Evolutionary conservation across 441 rosid genomes (phyloP).

Genomic region (Francoa sonchifolia): DNA sequence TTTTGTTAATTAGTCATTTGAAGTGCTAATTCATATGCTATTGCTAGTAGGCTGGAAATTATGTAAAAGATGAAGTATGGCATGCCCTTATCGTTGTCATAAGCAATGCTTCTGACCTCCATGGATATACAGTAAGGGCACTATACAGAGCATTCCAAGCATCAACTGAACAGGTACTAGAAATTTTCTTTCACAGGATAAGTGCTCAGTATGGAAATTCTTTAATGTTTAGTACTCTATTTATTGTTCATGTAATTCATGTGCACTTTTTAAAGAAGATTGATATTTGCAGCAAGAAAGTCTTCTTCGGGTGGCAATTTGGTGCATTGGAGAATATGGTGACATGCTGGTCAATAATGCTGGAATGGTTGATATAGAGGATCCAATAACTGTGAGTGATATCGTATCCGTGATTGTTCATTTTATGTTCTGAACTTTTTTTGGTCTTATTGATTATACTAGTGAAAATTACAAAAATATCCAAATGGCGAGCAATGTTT

Average conservation of each 20-base stretch:
- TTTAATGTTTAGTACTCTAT: constrained; percentile 15
- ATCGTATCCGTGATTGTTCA: constrained; percentile 4
- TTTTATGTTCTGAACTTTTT: constrained; percentile 12
- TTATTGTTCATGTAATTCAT: constrained; percentile 6
- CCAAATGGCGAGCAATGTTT: background rate
- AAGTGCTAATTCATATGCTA: constrained; percentile 22
- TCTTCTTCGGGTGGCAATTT: constrained; percentile 88
- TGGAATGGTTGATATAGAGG: constrained; percentile 80
- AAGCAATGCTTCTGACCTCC: constrained; percentile 90
- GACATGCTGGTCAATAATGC: constrained; percentile 78
- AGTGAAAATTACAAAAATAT: background rate
- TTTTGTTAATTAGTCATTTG: constrained; percentile 5
- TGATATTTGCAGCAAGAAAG: constrained; percentile 47
- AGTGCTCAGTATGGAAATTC: constrained; percentile 6
- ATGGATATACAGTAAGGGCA: constrained; percentile 89
- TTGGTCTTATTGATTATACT: constrained; percentile 4
- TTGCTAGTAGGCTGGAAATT: constrained; percentile 91
- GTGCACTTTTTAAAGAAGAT: constrained; percentile 3
- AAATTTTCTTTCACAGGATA: constrained; percentile 6
- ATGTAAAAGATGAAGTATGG: constrained; percentile 98
- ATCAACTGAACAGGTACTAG: constrained; percentile 69
- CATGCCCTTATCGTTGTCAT: constrained; percentile 85
- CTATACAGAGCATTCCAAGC: constrained; percentile 68
- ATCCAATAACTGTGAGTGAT: constrained; percentile 73
- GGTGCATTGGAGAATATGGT: constrained; percentile 99